A percentile compares a stretch with the other conserved stretches of the same genome.
Evolutionary conservation across 345 rosid genomes (phyloP).

Genomic region (Isatis tinctoria): DNA sequence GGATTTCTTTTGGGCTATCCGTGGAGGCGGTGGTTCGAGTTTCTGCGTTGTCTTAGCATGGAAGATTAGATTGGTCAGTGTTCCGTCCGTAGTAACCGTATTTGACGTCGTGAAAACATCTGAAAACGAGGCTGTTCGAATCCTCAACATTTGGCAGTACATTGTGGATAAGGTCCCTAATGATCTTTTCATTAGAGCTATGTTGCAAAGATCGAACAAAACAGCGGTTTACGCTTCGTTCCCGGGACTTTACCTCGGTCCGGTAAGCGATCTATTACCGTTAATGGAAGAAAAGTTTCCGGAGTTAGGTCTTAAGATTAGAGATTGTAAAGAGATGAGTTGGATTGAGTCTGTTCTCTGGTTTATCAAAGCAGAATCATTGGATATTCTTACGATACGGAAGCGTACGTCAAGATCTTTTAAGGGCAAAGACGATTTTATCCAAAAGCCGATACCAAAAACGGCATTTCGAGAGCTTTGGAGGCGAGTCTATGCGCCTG

Average conservation of each 20-base stretch:
- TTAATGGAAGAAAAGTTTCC: slow-evolving; percentile 31
- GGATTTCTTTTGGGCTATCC: slow-evolving; percentile 55
- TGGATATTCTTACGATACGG: slow-evolving; percentile 12
- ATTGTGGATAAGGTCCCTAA: slow-evolving; percentile 28
- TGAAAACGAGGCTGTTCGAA: slow-evolving; percentile 34
- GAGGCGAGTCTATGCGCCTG: not conserved
- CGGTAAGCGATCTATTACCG: not conserved
- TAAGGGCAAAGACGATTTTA: slow-evolving; percentile 49
- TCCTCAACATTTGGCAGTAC: slow-evolving; percentile 43
- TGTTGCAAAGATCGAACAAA: slow-evolving; percentile 6
- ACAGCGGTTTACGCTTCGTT: slow-evolving; percentile 18
- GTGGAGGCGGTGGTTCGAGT: slow-evolving; percentile 56
- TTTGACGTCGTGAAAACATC: slow-evolving; percentile 34
- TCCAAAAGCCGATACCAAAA: slow-evolving; percentile 35
- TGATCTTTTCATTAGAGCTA: slow-evolving; percentile 25
- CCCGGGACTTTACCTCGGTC: slow-evolving; percentile 41
- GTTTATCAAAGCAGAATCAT: slow-evolving; percentile 17
- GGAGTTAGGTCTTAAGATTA: slow-evolving; percentile 32
- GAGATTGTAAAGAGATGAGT: slow-evolving; percentile 42
- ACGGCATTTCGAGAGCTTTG: slow-evolving; percentile 23
- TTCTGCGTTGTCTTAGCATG: slow-evolving; percentile 45
- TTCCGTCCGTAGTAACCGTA: slow-evolving; percentile 44
- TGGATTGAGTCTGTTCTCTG: slow-evolving; percentile 44
- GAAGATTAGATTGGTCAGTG: slow-evolving; percentile 44
- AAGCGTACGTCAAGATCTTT: slow-evolving; percentile 11